phyloP scores from a whole-genome alignment of 441 rosid species.

The Sinapis alba region DNA sequence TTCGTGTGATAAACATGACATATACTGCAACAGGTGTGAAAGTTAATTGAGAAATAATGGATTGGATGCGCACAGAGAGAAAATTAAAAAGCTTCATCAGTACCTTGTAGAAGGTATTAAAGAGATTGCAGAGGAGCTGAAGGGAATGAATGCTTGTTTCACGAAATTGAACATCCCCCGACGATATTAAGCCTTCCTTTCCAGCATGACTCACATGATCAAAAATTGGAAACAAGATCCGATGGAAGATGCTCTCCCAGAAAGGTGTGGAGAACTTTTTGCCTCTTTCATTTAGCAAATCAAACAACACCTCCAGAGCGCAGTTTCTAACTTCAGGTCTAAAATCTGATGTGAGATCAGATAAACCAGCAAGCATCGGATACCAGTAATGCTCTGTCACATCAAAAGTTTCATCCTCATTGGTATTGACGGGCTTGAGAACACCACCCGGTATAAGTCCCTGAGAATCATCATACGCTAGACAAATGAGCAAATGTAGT shows the following conservation, averaged over 20 bases:
- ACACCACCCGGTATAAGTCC: conserved; percentile 98
- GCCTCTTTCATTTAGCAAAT: conserved; percentile 98
- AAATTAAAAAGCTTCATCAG: conserved; percentile 16
- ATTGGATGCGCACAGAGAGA: conserved; percentile 6
- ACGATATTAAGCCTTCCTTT: conserved; percentile 74
- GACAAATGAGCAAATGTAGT: conserved; percentile 28
- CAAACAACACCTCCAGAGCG: conserved; percentile 98
- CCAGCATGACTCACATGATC: conserved; percentile 97
- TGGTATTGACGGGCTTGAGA: conserved; percentile 71
- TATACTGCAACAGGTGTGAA: conserved; percentile 13
- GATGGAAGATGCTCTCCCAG: conserved; percentile 99
- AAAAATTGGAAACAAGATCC: conserved; percentile 97
- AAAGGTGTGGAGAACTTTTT: conserved; percentile 91
- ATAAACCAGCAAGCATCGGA: conserved; percentile 99
- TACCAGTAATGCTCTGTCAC: conserved; percentile 99
- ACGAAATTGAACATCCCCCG: conserved; percentile 89
- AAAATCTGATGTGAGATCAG: conserved; percentile 96
- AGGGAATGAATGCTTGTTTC: conserved; percentile 99
- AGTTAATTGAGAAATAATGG: conserved; percentile 8
- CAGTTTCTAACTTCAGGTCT: conserved; percentile 97
- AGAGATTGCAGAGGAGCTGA: conserved; percentile 98
- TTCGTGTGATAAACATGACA: conserved; percentile 19
- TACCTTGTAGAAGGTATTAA: conserved; percentile 99
- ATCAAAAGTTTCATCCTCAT: conserved; percentile 66
- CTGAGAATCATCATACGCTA: conserved; percentile 45